Evolutionary conservation across 345 rosid species (phyloP), one percentile per base, ranked within the genome.

Genomic region (Noccaea caerulescens): DNA sequence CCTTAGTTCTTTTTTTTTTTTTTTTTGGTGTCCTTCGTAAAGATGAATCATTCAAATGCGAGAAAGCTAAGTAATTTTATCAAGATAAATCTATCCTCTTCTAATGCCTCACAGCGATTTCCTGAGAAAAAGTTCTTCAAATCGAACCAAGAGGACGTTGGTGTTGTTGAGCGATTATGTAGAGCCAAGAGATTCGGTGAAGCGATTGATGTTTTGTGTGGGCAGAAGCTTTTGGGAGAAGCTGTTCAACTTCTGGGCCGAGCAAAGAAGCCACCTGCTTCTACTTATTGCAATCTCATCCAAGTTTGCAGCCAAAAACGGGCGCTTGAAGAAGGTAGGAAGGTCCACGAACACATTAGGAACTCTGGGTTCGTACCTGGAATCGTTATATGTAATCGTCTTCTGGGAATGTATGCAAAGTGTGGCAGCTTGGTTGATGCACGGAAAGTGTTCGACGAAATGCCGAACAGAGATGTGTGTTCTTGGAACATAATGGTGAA

Each of bases 401-500:
- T 93, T 36, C 66, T 93, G 3, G 81, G 87, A 0, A 81, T 93
- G 98, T 93, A 93, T 13, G 74, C 72, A 7, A 93, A 88, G 70
- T 88, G 92, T 46, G 83, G 70, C 6, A 68, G 82, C 47, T 58
- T 90, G 58, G 69, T 8, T 4, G 80, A 85, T 68, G 92, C 98
- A 14, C 90, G 54, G 64, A 75, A 82, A 1, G 1, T 87, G 69
- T 93, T 90, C 54, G 84, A 86, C 36, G 83, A 77, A 77, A 88
- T 90, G 94, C 3, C 30, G n/a, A 62, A 71, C 0, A 87, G 80
- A 75, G 98, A 90, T 51, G 53, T 84, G 75, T 90, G 98, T 54
- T 90, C 98, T 4, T 90, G 93, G 91, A 93, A 90, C 42, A 74
- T 87, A 41, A 76, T 88, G 87, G 81, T 90, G 0, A 84, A 83